Base-by-base conservation (phyloP, 495 filamentous ascomycete genomes). In the Penicillium alfredii region DNA sequence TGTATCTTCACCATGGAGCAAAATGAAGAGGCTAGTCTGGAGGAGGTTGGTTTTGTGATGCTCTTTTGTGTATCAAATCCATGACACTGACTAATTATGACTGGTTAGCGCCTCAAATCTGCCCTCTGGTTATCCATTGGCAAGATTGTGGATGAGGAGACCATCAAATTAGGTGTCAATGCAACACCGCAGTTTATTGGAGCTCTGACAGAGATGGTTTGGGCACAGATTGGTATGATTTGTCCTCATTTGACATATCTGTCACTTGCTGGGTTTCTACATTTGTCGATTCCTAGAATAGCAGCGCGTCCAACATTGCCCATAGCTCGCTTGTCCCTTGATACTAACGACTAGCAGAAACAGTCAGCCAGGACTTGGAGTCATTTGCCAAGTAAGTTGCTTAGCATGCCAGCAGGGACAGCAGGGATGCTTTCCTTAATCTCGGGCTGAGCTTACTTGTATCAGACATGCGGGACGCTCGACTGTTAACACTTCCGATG, bases 161-260 rank as follows among this genome's bases (percentile, higher is more conserved):
- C 80, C 18, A 63, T 92, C 22, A 70, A 71, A 15, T 69, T 84
- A 8, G 81, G 84, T 51, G 72, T 82, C 40, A 95, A 90, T 60
- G 87, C 89, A 2, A 96, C 88, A 1, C 89, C 88, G 5, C 89
- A 96, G 54, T 98, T 96, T 62, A 96, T 95, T 49, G 89, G 79
- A 7, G 87, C 87, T 0, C 61, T 97, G 55, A 93, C 86, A 0
- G 89, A 96, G 64, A 71, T 97, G 69, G 82, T 90, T 16, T 97
- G 84, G 83, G 68, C 77, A 8, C 92, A 98, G 47, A 84, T 95
- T 39, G 85, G 87, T 87, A 73, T 48, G 60, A n/a, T n/a, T n/a
- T n/a, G n/a, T n/a, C n/a, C n/a, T n/a, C n/a, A n/a, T n/a, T n/a
- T n/a, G n/a, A n/a, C n/a, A n/a, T n/a, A n/a, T n/a, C n/a, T n/a